Evolutionary conservation across 2,329 filamentous ascomycete genomes (phyloP).

Genomic region (Fusarium coicis): DNA sequence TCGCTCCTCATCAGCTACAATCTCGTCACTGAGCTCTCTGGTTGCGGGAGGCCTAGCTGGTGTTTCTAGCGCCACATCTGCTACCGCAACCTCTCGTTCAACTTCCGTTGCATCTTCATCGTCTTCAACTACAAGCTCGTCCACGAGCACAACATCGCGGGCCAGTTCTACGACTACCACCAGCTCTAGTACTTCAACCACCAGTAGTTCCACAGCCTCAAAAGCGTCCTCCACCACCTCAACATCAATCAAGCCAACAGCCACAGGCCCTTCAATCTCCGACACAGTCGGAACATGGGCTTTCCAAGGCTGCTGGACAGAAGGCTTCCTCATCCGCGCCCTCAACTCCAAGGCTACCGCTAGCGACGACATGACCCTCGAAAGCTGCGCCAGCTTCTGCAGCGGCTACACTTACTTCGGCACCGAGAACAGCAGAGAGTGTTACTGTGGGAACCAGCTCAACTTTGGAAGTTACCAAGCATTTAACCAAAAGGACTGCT

Average conservation of each 20-base stretch:
- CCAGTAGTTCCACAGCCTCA: not conserved
- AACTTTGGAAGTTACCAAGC: conserved; percentile 44
- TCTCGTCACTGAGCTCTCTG: conserved; percentile 20
- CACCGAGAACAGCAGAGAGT: conserved; percentile 51
- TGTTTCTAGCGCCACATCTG: accelerated
- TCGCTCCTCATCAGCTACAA: not conserved
- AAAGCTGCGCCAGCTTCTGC: conserved; percentile 48
- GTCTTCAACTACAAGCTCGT: not conserved
- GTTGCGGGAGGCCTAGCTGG: not conserved
- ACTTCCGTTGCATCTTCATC: not conserved
- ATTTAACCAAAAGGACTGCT: conserved; percentile 48
- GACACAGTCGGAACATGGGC: conserved; percentile 43
- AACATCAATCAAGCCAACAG: conserved; percentile 11
- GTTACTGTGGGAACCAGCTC: conserved; percentile 52
- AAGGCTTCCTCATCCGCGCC: conserved; percentile 47
- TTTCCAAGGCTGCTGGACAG: conserved; percentile 53
- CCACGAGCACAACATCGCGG: not conserved
- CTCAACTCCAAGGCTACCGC: conserved; percentile 45
- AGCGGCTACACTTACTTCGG: conserved; percentile 48
- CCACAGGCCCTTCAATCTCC: conserved; percentile 42
- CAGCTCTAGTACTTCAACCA: not conserved
- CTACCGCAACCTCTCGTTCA: not conserved
- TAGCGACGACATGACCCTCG: conserved; percentile 51
- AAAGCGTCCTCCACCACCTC: not conserved
- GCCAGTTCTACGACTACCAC: not conserved